Evolutionary conservation across 2,329 filamentous ascomycete species (phyloP), one percentile per base, ranked within the genome.

Genomic region (Botrytis pseudocinerea): DNA sequence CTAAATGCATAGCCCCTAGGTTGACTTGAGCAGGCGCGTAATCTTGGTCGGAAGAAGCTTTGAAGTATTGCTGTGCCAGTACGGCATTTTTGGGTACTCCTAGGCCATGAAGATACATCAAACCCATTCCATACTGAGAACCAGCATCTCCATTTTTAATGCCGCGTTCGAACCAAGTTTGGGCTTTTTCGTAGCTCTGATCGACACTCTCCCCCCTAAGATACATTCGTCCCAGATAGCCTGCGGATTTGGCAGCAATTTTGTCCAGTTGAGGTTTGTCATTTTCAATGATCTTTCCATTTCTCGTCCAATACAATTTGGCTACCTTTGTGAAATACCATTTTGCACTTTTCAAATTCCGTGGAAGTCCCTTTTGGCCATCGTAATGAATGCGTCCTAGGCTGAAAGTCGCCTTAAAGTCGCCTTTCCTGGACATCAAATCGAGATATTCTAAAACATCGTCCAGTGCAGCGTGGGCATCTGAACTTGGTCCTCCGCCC

Each of bases 371-470:
- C 74, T 88, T 85, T 22, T 88, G 86, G 0, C 91, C 91, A 75
- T 93, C 91, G 76, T 93, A 93, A 79, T 93, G 87, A 75, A 93
- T 85, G 78, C 90, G 89, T 4, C 89, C 91, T 1, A 93, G 82
- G 63, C 87, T 90, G 76, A 92, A 92, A 9, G 90, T 92, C 8
- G 91, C 90, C 78, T 88, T 90, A 54, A 91, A 84, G 76, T 93
- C 90, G n/a, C 91, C 91, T 78, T 93, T 92, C 62, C 90, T 85
- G n/a, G 90, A 91, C 83, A 92, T 88, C 64, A 93, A 84, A 79
- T 93, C 90, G 76, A 93, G 83, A 78, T 97, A 99, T 81, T 99
- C 96, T 74, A 99, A 90, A 25, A 98, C 92, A 82, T 99, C 95
- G 78, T 97, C 94, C 73, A 98, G 89, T 25, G 93, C 93, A 1